phyloP scores from a whole-genome alignment of 2,329 filamentous ascomycete species.

The Coleophoma crateriformis region DNA sequence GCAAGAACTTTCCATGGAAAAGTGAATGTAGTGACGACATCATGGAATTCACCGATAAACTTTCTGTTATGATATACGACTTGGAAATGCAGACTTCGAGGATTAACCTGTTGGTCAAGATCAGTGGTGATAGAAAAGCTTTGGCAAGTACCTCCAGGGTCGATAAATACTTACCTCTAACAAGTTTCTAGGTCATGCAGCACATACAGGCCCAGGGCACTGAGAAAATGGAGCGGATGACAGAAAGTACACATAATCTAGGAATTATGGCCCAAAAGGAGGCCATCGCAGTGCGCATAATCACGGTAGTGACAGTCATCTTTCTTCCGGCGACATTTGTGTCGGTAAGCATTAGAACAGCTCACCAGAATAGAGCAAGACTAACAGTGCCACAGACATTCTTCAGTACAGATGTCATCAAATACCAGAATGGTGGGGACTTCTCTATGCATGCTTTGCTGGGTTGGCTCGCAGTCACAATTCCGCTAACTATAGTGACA shows the following conservation, averaged over 20 bases:
- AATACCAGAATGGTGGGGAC: slow-evolving; percentile 27
- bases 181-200: slow-evolving; percentile 23
- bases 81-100: no score
- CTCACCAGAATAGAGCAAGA: background rate
- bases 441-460: slow-evolving; percentile 26
- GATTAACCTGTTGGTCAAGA: slow-evolving; percentile 28
- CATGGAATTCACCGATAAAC: no score
- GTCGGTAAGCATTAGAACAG: slow-evolving; percentile 17
- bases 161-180: background rate
- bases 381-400: slow-evolving; percentile 24
- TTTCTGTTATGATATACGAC: no score
- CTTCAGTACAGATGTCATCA: slow-evolving; percentile 33
- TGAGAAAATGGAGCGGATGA: slow-evolving; percentile 23
- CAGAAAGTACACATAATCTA: slow-evolving; percentile 20
- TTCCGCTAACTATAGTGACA: no score
- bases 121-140: slow-evolving; percentile 29
- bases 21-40: no score
- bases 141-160: slow-evolving; percentile 16
- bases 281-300: slow-evolving; percentile 28
- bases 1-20: no score
- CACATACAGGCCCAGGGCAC: slow-evolving; percentile 27
- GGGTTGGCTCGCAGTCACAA: slow-evolving; percentile 32
- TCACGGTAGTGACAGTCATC: slow-evolving; percentile 27
- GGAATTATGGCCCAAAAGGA: slow-evolving; percentile 10
- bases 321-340: slow-evolving; percentile 31